A percentile compares a stretch with the other conserved stretches of the same genome.
Conservation (phyloP, 2,329 filamentous ascomycete species). For the Hypoxylon sp. region DNA sequence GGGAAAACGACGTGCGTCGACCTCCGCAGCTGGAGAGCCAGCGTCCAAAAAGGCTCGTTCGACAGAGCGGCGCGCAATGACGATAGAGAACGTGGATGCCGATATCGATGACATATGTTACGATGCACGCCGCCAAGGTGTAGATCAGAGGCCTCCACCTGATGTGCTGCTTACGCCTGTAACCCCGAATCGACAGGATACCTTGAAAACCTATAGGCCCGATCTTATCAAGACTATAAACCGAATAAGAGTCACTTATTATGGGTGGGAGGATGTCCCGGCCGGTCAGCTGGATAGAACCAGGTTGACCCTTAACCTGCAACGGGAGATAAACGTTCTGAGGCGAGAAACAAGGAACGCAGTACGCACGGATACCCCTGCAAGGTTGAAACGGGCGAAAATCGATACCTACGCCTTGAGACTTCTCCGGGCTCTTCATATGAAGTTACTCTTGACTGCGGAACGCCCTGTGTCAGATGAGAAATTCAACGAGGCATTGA, state of each 20-base stretch:
- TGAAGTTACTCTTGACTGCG: conserved; percentile 17
- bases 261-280: neutral
- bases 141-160: neutral
- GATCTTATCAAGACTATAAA: too few species aligned
- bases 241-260: neutral
- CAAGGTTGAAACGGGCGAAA: conserved; percentile 15
- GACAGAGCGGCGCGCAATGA: conserved; percentile 14
- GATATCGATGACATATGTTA: conserved; percentile 20
- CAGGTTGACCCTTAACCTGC: neutral
- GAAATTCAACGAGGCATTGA: conserved; percentile 1
- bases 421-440: conserved; percentile 25
- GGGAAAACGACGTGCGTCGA: conserved; percentile 3
- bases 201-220: conserved; percentile 2
- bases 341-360: neutral
- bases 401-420: conserved; percentile 8
- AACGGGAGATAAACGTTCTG: neutral
- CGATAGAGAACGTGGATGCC: conserved; percentile 9
- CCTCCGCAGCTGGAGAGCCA: neutral
- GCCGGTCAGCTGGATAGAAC: neutral
- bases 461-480: conserved; percentile 1
- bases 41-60: neutral
- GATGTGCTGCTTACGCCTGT: conserved; percentile 23
- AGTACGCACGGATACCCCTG: neutral
- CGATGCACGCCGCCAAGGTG: neutral
- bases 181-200: conserved; percentile 8